Evolutionary conservation across 768 basidiomycete genomes (phyloP).

Genomic region (Tephrocybe sp.): DNA sequence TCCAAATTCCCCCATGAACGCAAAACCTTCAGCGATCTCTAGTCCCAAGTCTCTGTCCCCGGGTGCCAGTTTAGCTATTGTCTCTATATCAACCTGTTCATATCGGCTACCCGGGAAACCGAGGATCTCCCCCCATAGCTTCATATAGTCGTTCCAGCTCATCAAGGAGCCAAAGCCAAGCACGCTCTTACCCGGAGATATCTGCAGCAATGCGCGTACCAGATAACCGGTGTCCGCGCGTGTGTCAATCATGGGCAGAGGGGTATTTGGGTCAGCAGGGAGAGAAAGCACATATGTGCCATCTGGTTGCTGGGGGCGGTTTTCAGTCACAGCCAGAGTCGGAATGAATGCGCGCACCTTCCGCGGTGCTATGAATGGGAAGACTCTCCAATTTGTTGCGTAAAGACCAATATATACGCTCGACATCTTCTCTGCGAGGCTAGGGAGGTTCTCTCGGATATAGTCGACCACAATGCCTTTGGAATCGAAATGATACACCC

Average conservation of each 20-base stretch:
- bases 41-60: background rate
- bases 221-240: conserved; percentile 6
- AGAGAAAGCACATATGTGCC: conserved; percentile 2
- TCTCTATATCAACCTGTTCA: background rate
- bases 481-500: conserved; percentile 6
- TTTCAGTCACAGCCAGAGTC: background rate
- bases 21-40: conserved; percentile 4
- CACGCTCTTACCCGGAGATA: conserved; percentile 4
- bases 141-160: conserved; percentile 8
- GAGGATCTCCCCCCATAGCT: conserved; percentile 6
- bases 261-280: background rate
- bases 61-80: background rate
- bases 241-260: conserved; percentile 6
- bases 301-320: conserved; percentile 2
- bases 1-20: conserved; percentile 7
- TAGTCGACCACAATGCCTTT: conserved; percentile 7
- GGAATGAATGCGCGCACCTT: background rate
- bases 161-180: conserved; percentile 13
- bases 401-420: conserved; percentile 1
- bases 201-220: conserved; percentile 3
- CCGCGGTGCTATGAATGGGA: background rate
- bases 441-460: background rate
- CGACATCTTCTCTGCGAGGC: conserved; percentile 8
- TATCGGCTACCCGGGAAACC: conserved; percentile 1
- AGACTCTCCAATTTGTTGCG: conserved; percentile 6